Conservation (phyloP, 352 stramenopile genomes). For the Pythium scleroteichum region DNA sequence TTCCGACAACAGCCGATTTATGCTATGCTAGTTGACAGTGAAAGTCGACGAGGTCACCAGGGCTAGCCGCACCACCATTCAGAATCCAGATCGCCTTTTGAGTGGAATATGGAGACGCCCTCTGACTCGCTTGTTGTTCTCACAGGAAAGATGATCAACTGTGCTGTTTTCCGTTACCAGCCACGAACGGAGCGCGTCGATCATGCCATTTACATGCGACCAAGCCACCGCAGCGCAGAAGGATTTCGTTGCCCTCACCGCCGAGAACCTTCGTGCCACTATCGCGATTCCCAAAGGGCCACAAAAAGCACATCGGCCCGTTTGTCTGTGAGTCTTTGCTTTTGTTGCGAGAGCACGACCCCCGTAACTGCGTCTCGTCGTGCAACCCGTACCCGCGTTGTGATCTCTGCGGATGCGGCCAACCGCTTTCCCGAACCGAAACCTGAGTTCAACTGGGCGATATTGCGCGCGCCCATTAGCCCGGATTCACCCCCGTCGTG, state of each 20-base stretch:
- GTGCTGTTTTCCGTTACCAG: neutral
- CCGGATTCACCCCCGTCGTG: neutral
- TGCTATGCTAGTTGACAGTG: slow-evolving; percentile 5
- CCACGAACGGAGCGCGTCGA: slow-evolving; percentile 6
- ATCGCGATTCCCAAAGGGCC: neutral
- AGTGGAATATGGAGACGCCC: slow-evolving; percentile 7
- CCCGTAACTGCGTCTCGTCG: neutral
- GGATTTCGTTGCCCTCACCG: slow-evolving; percentile 7
- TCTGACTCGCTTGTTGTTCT: slow-evolving; percentile 12
- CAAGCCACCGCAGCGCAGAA: slow-evolving; percentile 6
- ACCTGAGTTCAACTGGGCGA: slow-evolving; percentile 7
- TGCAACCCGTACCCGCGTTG: neutral
- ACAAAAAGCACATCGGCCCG: slow-evolving; percentile 9
- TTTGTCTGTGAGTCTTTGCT: slow-evolving; percentile 4
- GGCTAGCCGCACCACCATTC: slow-evolving; percentile 6
- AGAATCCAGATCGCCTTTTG: slow-evolving; percentile 11
- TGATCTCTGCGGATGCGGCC: neutral
- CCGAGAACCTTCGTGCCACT: neutral
- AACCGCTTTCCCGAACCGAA: neutral
- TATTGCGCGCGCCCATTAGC: slow-evolving; percentile 7
- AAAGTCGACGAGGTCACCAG: slow-evolving; percentile 5
- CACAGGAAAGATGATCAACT: slow-evolving; percentile 2
- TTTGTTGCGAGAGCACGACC: slow-evolving; percentile 7
- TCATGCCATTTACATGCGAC: neutral
- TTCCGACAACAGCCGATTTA: slow-evolving; percentile 13